Conservation (phyloP, 2,329 filamentous ascomycete species). For the Bipolaris zeicola region DNA sequence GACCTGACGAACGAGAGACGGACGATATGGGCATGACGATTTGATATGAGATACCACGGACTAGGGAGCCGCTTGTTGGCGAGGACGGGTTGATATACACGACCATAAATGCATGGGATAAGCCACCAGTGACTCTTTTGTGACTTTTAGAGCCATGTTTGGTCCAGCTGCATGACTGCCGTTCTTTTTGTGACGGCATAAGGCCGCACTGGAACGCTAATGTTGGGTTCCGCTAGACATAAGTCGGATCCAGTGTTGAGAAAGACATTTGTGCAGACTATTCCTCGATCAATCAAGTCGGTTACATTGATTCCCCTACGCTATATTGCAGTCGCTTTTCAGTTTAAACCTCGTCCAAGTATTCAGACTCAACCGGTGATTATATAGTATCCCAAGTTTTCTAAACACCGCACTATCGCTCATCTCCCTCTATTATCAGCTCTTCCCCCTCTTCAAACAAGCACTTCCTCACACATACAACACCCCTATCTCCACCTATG, state of each 20-base stretch:
- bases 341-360: constrained; percentile 48
- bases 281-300: not conserved
- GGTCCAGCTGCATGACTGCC: not conserved
- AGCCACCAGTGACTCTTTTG: not conserved
- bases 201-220: no score
- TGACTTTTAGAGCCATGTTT: not conserved
- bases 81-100: constrained; percentile 24
- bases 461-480: constrained; percentile 64
- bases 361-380: constrained; percentile 59
- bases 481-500: constrained; percentile 56
- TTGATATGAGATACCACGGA: constrained; percentile 36
- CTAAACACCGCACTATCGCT: constrained; percentile 55
- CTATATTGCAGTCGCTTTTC: not conserved
- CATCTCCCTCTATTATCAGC: not conserved
- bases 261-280: not conserved
- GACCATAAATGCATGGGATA: constrained; percentile 28
- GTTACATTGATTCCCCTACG: no score
- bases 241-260: not conserved
- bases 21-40: constrained; percentile 12
- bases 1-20: not conserved
- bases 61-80: constrained; percentile 28
- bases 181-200: no score
- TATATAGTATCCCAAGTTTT: constrained; percentile 53
- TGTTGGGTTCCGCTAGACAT: no score
- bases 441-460: constrained; percentile 52